Evolutionary conservation across 371 early-diverging fungal genomes (phyloP).

Genomic region (Mortierella sp.): DNA sequence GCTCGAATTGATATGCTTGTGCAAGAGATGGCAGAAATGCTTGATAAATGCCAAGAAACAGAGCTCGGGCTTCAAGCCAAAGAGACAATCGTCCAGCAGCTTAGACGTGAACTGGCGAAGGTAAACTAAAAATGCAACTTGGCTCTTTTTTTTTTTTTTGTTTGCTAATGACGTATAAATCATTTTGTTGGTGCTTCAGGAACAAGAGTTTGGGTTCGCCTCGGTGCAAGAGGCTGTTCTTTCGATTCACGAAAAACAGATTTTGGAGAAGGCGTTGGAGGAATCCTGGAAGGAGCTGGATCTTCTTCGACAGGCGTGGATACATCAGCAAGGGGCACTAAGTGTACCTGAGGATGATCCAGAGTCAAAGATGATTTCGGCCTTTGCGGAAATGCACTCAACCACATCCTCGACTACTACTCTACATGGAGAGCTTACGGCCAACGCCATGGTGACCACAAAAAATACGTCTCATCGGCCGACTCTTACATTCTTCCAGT

Average conservation of each 20-base stretch:
- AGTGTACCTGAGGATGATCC: too few relatives aligned
- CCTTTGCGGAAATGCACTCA: too few relatives aligned
- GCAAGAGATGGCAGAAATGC: slow-evolving; percentile 18
- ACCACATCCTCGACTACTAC: too few relatives aligned
- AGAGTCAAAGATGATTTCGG: too few relatives aligned
- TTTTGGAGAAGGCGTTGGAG: slow-evolving; percentile 12
- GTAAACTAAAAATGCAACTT: slow-evolving; percentile 10
- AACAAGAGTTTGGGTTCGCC: slow-evolving; percentile 23
- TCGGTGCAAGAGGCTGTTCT: slow-evolving; percentile 31
- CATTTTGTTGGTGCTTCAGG: too few relatives aligned
- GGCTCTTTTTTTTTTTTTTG: too few relatives aligned
- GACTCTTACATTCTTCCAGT: not conserved
- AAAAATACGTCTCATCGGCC: too few relatives aligned
- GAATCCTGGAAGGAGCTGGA: slow-evolving; percentile 17
- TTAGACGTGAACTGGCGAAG: slow-evolving; percentile 11
- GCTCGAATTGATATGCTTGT: slow-evolving; percentile 17
- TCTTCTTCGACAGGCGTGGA: not conserved
- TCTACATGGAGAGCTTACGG: too few relatives aligned
- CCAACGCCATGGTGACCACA: too few relatives aligned
- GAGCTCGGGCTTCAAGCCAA: slow-evolving; percentile 7
- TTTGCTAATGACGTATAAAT: too few relatives aligned
- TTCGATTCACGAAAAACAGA: slow-evolving; percentile 24
- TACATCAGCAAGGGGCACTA: not conserved
- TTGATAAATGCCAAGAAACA: slow-evolving; percentile 17
- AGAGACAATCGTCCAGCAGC: not conserved